Evolutionary conservation across 148 eudicot species (phyloP), one percentile per base, ranked within the genome.

Genomic region (Gaultheria prostrata): DNA sequence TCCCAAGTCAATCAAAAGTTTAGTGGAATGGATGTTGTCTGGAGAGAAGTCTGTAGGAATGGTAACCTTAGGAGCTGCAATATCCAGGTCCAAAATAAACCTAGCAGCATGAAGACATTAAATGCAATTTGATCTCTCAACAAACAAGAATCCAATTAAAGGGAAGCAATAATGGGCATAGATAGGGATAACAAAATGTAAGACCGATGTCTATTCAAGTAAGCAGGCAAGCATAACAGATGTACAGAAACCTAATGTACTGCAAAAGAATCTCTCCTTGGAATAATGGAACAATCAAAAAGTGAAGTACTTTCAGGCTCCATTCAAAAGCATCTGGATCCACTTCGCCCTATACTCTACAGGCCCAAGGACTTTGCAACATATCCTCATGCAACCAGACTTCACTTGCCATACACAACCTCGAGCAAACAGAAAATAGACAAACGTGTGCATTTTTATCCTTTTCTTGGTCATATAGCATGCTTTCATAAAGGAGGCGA

Each of bases 61-160:
- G 15, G 98, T 95, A 78, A 97, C 93, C 90, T 97, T 97, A 46
- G 99, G 99, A 46, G 99, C 99, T 76, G 99, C 98, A 77, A 97
- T 92, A 91, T 97, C 96, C 94, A 97, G 87, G 89, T 97, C 95
- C 90, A 97, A 89, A 82, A 93, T 82, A 87, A 97, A 97, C 94
- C 99, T 97, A 81, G 81, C 39, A 91, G 43, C 77, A 88, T 70
- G 85, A 15, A 26, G 49, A 87, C 18, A 3, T 30, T 39, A 75
- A 54, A 80, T 49, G 50, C 71, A 51, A 80, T 30, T 26, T 53
- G 39, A 46, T 39, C 54, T 56, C 20, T 82, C 35, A 32, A 28
- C 43, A 74, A 4, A 59, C 15, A 24, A 32, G 3, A 3, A 51
- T n/a, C 26, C 33, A 70, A 6, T 14, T 57, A 14, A 26, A 48